These are phyloP conservation scores for Geum urbanum DNA, from an alignment of 306 rosid genomes.

Conservation along the genomic window DNA sequence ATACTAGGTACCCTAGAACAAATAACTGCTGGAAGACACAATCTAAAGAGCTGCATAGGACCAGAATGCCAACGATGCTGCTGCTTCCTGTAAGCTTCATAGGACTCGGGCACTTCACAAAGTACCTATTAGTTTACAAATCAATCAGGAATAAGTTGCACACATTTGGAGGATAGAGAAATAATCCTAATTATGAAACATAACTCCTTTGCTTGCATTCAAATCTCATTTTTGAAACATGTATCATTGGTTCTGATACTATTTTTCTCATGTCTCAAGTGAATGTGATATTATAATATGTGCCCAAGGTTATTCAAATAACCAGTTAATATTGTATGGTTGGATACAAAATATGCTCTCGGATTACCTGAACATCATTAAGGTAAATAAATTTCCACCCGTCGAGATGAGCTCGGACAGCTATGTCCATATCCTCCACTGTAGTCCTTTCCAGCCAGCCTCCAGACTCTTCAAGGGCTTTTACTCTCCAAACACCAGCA, in stretches of 20 bases:
- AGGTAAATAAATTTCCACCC: conserved; percentile 95
- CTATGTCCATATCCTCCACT: conserved; percentile 97
- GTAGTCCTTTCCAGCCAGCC: conserved; percentile 98
- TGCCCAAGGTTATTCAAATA: neutral
- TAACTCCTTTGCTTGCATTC: neutral
- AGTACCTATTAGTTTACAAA: conserved; percentile 53
- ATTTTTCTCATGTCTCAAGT: neutral
- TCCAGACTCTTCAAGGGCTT: conserved; percentile 89
- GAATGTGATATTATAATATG: neutral
- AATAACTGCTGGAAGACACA: conserved; percentile 81
- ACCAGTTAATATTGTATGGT: neutral
- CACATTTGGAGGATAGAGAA: conserved; percentile 2
- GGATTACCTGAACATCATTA: conserved; percentile 84
- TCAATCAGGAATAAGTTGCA: conserved; percentile 1
- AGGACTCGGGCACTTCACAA: conserved; percentile 94
- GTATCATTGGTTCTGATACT: neutral
- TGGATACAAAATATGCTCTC: neutral
- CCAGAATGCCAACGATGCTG: conserved; percentile 99
- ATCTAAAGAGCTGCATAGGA: conserved; percentile 91
- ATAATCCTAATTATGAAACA: neutral
- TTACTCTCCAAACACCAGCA: conserved; percentile 97
- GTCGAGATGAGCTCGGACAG: conserved; percentile 90
- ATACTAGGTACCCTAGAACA: conserved; percentile 61
- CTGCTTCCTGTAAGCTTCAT: conserved; percentile 94
- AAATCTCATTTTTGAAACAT: neutral